A percentile compares a stretch with the other conserved stretches of the same genome.
These are phyloP conservation scores for Phallus indusiatus DNA, from an alignment of 768 basidiomycete genomes.

Conservation along the genomic window DNA sequence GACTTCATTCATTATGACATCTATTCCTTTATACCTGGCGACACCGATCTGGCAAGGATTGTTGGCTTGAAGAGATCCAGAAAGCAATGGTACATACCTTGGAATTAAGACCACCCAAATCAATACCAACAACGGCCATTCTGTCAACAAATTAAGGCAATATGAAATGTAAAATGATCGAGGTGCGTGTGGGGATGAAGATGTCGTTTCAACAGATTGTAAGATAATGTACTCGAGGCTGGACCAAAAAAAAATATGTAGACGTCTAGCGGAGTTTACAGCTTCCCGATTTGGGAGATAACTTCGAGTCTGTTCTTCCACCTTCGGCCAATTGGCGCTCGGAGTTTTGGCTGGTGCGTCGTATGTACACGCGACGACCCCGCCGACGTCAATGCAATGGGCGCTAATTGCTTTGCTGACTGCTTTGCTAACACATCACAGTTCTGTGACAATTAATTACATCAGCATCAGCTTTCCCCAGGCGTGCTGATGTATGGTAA, in stretches of 20 bases:
- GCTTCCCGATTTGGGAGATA: not conserved
- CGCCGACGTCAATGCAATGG: too few species aligned
- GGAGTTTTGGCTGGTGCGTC: not conserved
- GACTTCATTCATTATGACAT: conserved; percentile 97
- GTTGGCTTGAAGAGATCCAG: not conserved
- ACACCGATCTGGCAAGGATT: conserved; percentile 68
- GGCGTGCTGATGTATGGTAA: too few species aligned
- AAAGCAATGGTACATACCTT: conserved; percentile 43
- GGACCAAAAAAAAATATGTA: not conserved
- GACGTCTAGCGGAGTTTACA: not conserved
- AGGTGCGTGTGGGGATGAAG: conserved; percentile 10
- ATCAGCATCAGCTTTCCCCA: too few species aligned
- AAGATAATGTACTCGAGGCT: not conserved
- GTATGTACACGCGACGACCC: not conserved
- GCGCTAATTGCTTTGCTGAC: too few species aligned
- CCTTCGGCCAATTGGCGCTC: not conserved
- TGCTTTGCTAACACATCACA: too few species aligned
- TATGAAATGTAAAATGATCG: not conserved
- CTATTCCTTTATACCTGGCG: conserved; percentile 91
- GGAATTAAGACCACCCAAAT: conserved; percentile 84
- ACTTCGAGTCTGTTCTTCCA: conserved; percentile 5
- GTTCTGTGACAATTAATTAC: too few species aligned
- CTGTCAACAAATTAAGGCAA: not conserved
- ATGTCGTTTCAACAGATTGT: not conserved
- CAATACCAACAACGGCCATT: conserved; percentile 93